phyloP scores from a whole-genome alignment of 2,329 filamentous ascomycete genomes.

The Pseudophaeomoniella oleicola region DNA sequence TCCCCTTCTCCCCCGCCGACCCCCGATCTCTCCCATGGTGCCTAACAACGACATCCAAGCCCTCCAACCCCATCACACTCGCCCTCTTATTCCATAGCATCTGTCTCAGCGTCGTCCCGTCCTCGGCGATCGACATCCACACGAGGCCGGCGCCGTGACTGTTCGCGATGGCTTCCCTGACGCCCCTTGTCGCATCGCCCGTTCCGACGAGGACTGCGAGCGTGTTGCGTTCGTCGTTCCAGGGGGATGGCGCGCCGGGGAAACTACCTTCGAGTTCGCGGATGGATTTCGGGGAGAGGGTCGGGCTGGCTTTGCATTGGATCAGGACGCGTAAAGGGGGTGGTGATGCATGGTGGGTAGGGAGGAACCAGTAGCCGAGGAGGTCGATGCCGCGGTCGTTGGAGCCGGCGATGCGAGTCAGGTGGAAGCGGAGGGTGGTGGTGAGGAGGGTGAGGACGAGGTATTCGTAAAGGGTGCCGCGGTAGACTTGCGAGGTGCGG shows the following conservation, averaged over 20 bases:
- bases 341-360: slow-evolving; percentile 13
- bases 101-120: slow-evolving; percentile 18
- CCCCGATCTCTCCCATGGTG: no score
- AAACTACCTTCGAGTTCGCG: slow-evolving; percentile 51
- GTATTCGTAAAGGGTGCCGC: slow-evolving; percentile 31
- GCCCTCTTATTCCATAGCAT: slow-evolving; percentile 29
- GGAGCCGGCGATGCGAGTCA: slow-evolving; percentile 26
- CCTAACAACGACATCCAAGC: slow-evolving; percentile 19
- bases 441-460: slow-evolving; percentile 16
- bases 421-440: not conserved
- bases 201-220: slow-evolving; percentile 59
- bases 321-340: slow-evolving; percentile 25
- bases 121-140: slow-evolving; percentile 30
- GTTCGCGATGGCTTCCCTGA: slow-evolving; percentile 54
- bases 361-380: slow-evolving; percentile 29
- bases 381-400: slow-evolving; percentile 32
- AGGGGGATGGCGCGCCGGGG: slow-evolving; percentile 56
- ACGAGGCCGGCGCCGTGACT: slow-evolving; percentile 59
- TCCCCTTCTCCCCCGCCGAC: not conserved
- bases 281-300: slow-evolving; percentile 26
- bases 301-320: slow-evolving; percentile 30
- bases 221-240: slow-evolving; percentile 45
- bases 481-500: slow-evolving; percentile 20
- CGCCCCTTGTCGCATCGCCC: slow-evolving; percentile 59
- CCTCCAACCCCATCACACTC: slow-evolving; percentile 21